Percentiles rank a stretch among this genome's conserved stretches.
phyloP scores from a whole-genome alignment of 495 filamentous ascomycete genomes.

The Podospora pseudopauciseta region DNA sequence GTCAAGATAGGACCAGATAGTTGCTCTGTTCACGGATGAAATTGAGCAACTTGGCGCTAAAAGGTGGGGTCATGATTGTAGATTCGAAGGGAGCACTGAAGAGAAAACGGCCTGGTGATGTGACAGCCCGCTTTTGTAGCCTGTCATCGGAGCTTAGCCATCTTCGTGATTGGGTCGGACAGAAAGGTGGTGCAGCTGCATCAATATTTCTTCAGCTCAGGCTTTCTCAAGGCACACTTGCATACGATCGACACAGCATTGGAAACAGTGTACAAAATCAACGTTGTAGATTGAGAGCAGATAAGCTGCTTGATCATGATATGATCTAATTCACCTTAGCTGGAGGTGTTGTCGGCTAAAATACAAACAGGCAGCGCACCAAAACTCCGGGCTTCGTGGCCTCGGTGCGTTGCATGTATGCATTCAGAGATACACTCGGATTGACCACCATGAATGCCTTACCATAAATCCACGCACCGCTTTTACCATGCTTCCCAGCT shows the following conservation, averaged over 20 bases:
- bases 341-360: too few relatives aligned
- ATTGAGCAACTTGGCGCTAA: background rate
- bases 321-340: too few relatives aligned
- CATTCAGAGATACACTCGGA: too few relatives aligned
- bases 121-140: background rate
- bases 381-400: too few relatives aligned
- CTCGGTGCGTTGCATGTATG: too few relatives aligned
- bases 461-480: too few relatives aligned
- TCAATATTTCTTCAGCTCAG: background rate
- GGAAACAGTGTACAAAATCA: background rate
- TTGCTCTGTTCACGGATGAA: too few relatives aligned
- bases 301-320: too few relatives aligned
- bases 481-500: too few relatives aligned
- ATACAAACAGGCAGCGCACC: too few relatives aligned
- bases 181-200: background rate
- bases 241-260: background rate
- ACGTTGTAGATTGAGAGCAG: background rate
- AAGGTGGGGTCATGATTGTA: background rate
- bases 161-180: background rate
- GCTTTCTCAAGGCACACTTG: background rate
- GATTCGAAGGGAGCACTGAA: background rate
- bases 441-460: too few relatives aligned
- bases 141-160: background rate
- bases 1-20: too few relatives aligned
- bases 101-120: background rate